A percentile compares a stretch with the other conserved stretches of the same genome.
Evolutionary conservation across 345 rosid species (phyloP).

Genomic region (Lumnitzera littorea): DNA sequence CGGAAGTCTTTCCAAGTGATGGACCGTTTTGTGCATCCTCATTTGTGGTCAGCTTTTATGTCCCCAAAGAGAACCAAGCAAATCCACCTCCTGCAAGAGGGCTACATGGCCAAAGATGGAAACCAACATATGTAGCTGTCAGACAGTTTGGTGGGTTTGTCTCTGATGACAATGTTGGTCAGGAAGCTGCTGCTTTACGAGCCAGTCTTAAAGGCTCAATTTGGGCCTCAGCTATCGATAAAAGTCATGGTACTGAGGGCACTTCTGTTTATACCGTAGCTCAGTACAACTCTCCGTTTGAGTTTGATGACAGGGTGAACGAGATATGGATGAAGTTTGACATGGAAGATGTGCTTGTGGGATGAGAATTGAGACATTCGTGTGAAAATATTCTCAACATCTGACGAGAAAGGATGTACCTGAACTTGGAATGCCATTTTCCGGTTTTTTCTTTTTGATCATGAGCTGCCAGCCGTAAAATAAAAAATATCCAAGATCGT

Average conservation of each 20-base stretch:
- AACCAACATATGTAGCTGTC: constrained; percentile 37
- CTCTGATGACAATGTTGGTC: constrained; percentile 37
- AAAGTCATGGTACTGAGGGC: constrained; percentile 22
- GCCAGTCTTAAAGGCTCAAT: constrained; percentile 50
- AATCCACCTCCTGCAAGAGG: constrained; percentile 73
- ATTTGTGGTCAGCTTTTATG: constrained; percentile 69
- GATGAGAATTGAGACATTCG: neutral
- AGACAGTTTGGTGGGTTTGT: constrained; percentile 83
- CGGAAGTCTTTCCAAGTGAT: constrained; percentile 70
- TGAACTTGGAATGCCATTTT: too few species aligned
- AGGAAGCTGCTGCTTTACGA: constrained; percentile 68
- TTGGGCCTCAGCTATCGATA: constrained; percentile 57
- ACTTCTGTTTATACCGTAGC: constrained; percentile 57
- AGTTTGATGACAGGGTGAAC: constrained; percentile 56
- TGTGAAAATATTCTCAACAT: too few species aligned
- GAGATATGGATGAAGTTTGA: constrained; percentile 70
- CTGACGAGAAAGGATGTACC: too few species aligned
- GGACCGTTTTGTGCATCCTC: constrained; percentile 85
- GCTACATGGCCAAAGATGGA: constrained; percentile 65
- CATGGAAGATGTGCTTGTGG: constrained; percentile 15
- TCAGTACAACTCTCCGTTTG: constrained; percentile 88
- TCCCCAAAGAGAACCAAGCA: constrained; percentile 66
- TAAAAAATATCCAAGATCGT: too few species aligned
- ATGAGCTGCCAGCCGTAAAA: too few species aligned
- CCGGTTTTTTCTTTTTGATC: too few species aligned